A percentile compares a stretch with the other conserved stretches of the same genome.
Evolutionary conservation across 2,329 filamentous ascomycete species (phyloP).

Genomic region (Arthrobotrys sinensis): DNA sequence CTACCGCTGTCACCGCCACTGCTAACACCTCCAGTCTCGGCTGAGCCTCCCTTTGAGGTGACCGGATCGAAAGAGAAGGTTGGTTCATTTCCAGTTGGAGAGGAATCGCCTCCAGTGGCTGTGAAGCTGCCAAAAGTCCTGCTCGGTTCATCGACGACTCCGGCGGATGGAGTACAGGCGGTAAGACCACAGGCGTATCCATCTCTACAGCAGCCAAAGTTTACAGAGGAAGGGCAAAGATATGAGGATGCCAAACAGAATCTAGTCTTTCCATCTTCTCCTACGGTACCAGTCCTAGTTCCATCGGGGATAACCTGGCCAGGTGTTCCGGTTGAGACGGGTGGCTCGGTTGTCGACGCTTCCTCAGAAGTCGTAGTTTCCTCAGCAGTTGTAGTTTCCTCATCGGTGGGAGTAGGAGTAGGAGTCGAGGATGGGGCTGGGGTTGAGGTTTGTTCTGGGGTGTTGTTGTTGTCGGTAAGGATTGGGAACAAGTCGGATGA

Average conservation of each 20-base stretch:
- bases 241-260: conserved; percentile 50
- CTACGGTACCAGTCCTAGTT: conserved; percentile 52
- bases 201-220: conserved; percentile 48
- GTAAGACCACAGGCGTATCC: conserved; percentile 42
- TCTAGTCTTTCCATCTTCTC: conserved; percentile 51
- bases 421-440: conserved; percentile 7
- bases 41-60: conserved; percentile 44
- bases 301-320: conserved; percentile 56
- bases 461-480: conserved; percentile 13
- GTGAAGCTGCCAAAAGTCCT: conserved; percentile 1
- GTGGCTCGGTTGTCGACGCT: not conserved
- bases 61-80: conserved; percentile 49
- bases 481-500: conserved; percentile 45
- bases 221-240: conserved; percentile 43
- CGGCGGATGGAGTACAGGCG: conserved; percentile 44
- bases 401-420: conserved; percentile 2
- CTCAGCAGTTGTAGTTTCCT: not conserved
- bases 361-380: not conserved
- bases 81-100: conserved; percentile 7
- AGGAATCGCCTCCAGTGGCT: not conserved
- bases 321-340: conserved; percentile 28
- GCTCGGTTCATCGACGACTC: not conserved
- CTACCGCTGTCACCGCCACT: conserved; percentile 8
- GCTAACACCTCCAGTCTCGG: not conserved
- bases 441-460: conserved; percentile 16